Conservation (phyloP, 1,139 yeast genomes). For the Yamadazyma oceani region DNA sequence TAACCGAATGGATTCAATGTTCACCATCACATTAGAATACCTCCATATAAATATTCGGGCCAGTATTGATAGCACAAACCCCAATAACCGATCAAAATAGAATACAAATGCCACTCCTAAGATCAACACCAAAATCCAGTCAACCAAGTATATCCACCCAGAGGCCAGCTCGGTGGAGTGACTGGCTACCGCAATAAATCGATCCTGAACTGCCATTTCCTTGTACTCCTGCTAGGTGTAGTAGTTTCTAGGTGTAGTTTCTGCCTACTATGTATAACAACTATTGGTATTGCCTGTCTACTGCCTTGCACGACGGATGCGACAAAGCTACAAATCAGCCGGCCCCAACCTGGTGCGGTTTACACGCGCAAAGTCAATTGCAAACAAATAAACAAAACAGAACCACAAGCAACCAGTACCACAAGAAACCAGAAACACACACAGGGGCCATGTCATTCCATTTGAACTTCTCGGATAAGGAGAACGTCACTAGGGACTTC, state of each 20-base stretch:
- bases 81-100: conserved; percentile 73
- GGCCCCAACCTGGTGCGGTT: too few species aligned
- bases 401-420: conserved; percentile 3
- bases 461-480: conserved; percentile 12
- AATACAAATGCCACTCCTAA: conserved; percentile 66
- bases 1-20: conserved; percentile 69
- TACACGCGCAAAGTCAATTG: background rate
- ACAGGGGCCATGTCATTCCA: background rate
- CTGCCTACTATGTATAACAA: background rate
- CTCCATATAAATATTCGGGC: conserved; percentile 67
- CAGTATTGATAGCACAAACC: conserved; percentile 53
- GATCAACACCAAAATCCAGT: conserved; percentile 73
- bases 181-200: conserved; percentile 16
- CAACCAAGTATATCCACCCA: conserved; percentile 75
- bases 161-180: conserved; percentile 19
- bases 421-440: background rate
- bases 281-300: too few species aligned
- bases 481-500: conserved; percentile 11
- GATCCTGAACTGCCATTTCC: conserved; percentile 17
- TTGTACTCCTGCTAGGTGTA: background rate
- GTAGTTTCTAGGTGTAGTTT: too few species aligned
- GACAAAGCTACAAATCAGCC: too few species aligned
- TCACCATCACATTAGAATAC: conserved; percentile 51
- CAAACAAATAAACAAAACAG: conserved; percentile 1
- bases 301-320: too few species aligned